Conservation (phyloP, 164 flowering plant genomes). For the Sextonia rubra region DNA sequence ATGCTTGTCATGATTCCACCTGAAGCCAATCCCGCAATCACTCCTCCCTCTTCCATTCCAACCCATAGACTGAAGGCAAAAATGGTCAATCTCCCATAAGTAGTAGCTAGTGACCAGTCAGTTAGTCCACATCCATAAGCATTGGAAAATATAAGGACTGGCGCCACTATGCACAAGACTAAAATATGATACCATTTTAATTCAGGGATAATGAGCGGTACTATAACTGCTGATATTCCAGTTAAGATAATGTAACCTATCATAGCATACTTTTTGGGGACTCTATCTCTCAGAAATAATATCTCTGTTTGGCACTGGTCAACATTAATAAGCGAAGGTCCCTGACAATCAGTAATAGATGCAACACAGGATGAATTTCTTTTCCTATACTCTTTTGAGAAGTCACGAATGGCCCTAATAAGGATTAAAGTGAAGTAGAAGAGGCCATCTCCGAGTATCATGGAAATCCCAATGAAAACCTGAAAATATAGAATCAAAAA, state of each 20-base stretch:
- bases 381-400: not conserved
- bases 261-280: constrained; percentile 40
- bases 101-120: constrained; percentile 54
- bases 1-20: constrained; percentile 67
- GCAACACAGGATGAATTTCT: too few relatives aligned
- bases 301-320: constrained; percentile 26
- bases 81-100: constrained; percentile 55
- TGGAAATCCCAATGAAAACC: constrained; percentile 32
- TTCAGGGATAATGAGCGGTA: constrained; percentile 46
- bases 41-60: constrained; percentile 45
- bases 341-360: not conserved
- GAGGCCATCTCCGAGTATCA: constrained; percentile 35
- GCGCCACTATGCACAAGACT: constrained; percentile 48
- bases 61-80: constrained; percentile 52
- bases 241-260: constrained; percentile 37
- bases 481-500: not conserved
- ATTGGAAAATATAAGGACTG: constrained; percentile 49
- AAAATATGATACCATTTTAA: constrained; percentile 47
- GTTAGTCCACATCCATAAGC: constrained; percentile 58
- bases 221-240: constrained; percentile 22
- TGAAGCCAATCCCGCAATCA: constrained; percentile 53
- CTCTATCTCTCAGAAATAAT: constrained; percentile 42
- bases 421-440: constrained; percentile 31
- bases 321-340: constrained; percentile 23
- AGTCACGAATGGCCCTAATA: constrained; percentile 13